Conservation (phyloP, 257 asterid species). For the Paraleonurus japonicus region DNA sequence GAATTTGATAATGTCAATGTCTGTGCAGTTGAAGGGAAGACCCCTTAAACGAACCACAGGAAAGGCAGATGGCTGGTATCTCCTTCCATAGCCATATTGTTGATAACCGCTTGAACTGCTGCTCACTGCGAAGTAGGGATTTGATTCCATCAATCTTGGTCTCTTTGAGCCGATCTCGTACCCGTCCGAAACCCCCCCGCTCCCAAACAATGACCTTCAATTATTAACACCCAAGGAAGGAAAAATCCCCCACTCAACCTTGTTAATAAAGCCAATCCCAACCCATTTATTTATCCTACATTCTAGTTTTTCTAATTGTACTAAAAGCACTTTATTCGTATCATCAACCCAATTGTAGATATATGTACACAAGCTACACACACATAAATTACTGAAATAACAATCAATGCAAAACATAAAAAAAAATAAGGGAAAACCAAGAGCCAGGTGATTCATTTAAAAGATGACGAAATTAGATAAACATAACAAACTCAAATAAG, state of each 20-base stretch:
- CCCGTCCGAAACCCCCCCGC: conserved; percentile 99
- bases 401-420: not conserved
- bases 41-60: conserved; percentile 94
- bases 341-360: conserved; percentile 19
- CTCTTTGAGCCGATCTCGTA: conserved; percentile 99
- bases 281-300: conserved; percentile 61
- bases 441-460: not conserved
- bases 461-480: not conserved
- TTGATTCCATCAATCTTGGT: conserved; percentile 99
- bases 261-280: conserved; percentile 97
- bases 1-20: conserved; percentile 73
- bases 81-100: conserved; percentile 44
- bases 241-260: conserved; percentile 87
- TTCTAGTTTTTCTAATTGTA: conserved; percentile 44
- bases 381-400: not conserved
- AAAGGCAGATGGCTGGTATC: conserved; percentile 50
- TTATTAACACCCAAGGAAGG: conserved; percentile 78
- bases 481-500: not conserved
- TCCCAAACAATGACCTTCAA: conserved; percentile 99
- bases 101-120: conserved; percentile 63
- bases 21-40: conserved; percentile 85
- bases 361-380: not conserved
- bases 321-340: conserved; percentile 25
- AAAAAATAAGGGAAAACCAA: not conserved
- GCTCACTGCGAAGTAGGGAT: conserved; percentile 99